Evolutionary conservation across 192 early-diverging fungal species (phyloP).

Genomic region (Linderina pennispora): DNA sequence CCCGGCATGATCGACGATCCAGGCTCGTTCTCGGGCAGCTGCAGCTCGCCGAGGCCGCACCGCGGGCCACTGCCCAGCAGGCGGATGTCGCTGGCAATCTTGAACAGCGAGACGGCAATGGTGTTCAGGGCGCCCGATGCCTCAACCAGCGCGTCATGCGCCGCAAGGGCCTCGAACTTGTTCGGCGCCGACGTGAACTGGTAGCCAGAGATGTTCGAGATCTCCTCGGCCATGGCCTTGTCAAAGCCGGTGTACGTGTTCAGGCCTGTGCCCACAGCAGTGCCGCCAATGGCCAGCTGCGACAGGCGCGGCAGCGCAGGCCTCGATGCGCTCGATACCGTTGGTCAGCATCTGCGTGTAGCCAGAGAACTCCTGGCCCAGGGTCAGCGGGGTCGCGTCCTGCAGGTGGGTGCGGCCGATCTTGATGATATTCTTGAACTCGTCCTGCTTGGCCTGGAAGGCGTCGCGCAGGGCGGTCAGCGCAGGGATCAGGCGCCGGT

Average conservation of each 20-base stretch:
- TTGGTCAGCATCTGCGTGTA: constrained; percentile 88
- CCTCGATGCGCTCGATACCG: constrained; percentile 83
- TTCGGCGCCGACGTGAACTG: constrained; percentile 96
- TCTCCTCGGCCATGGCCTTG: constrained; percentile 80
- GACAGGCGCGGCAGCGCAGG: constrained; percentile 76
- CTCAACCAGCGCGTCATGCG: constrained; percentile 98
- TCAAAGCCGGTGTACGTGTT: constrained; percentile 95
- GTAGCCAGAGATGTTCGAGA: constrained; percentile 80
- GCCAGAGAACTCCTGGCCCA: constrained; percentile 99
- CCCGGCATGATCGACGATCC: constrained; percentile 99
- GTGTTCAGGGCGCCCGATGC: constrained; percentile 93
- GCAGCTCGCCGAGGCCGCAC: constrained; percentile 95
- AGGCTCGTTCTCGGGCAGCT: constrained; percentile 97
- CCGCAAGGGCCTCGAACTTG: constrained; percentile 99
- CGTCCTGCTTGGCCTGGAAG: constrained; percentile 67
- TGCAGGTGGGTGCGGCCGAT: constrained; percentile 98
- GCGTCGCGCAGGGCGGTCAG: constrained; percentile 75
- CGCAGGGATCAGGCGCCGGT: constrained; percentile 79
- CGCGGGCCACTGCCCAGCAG: constrained; percentile 95
- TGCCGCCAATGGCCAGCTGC: constrained; percentile 95
- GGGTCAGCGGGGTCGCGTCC: constrained; percentile 95
- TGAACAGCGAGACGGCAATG: constrained; percentile 91
- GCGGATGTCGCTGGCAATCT: constrained; percentile 99
- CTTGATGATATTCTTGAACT: constrained; percentile 94
- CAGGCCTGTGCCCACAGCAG: constrained; percentile 95